These are phyloP conservation scores for Mycena latifolia DNA, from an alignment of 768 basidiomycete species.

Conservation along the genomic window DNA sequence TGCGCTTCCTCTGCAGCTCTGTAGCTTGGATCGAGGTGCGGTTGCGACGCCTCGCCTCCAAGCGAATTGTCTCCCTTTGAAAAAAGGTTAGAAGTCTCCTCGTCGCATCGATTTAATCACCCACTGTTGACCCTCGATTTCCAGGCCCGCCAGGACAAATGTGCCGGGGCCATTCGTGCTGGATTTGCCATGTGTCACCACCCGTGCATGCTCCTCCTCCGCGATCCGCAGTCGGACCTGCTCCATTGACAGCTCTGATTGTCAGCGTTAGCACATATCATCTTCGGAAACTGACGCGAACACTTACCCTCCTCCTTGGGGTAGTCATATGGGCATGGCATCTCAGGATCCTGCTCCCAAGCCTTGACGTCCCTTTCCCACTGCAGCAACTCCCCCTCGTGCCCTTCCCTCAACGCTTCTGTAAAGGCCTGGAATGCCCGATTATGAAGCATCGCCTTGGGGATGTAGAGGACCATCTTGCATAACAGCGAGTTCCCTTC, in stretches of 20 bases:
- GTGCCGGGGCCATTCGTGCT: neutral
- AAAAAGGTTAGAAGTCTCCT: neutral
- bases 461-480: constrained; percentile 21
- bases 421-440: constrained; percentile 8
- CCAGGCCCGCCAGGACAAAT: neutral
- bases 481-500: constrained; percentile 29
- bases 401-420: neutral
- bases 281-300: too few relatives aligned
- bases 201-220: neutral
- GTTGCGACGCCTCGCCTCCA: neutral
- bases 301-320: constrained; percentile 27
- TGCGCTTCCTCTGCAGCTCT: constrained; percentile 9
- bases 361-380: constrained; percentile 32
- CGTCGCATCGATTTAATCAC: neutral
- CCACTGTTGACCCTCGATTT: neutral
- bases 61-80: neutral
- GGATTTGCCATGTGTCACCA: neutral
- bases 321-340: constrained; percentile 34
- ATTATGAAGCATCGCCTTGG: constrained; percentile 16
- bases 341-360: constrained; percentile 31
- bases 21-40: constrained; percentile 15
- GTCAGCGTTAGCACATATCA: constrained; percentile 4
- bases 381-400: constrained; percentile 9
- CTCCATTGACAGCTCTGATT: neutral
- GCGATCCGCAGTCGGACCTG: neutral